A percentile compares a stretch with the other conserved stretches of the same genome.
Conservation (phyloP, 768 basidiomycete genomes). For the Tylopilus sp. region DNA sequence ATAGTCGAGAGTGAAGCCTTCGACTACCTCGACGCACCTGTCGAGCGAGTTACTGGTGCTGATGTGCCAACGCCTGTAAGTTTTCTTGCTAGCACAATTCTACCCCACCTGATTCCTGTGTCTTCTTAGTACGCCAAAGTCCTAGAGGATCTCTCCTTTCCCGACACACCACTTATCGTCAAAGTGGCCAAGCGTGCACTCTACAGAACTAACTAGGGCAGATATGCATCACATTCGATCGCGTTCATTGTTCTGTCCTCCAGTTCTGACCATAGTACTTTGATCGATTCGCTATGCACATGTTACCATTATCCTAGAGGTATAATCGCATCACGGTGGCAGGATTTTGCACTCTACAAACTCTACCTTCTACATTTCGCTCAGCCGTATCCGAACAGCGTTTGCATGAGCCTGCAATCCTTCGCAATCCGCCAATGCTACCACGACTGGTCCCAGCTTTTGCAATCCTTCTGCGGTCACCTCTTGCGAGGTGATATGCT, state of each 20-base stretch:
- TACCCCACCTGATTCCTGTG: slow-evolving; percentile 8
- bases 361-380: slow-evolving; percentile 6
- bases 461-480: slow-evolving; percentile 75
- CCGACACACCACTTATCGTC: slow-evolving; percentile 83
- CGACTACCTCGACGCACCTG: slow-evolving; percentile 97
- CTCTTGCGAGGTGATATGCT: slow-evolving; percentile 97
- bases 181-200: slow-evolving; percentile 94
- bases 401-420: slow-evolving; percentile 94
- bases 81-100: slow-evolving; percentile 16
- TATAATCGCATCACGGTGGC: background rate
- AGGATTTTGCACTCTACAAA: background rate
- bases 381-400: slow-evolving; percentile 84
- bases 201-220: slow-evolving; percentile 75
- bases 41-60: slow-evolving; percentile 96
- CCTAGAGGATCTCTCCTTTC: slow-evolving; percentile 91
- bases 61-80: slow-evolving; percentile 94
- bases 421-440: slow-evolving; percentile 90
- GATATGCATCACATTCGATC: slow-evolving; percentile 7
- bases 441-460: slow-evolving; percentile 81
- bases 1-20: slow-evolving; percentile 97
- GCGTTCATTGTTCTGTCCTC: slow-evolving; percentile 12
- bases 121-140: slow-evolving; percentile 75
- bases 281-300: slow-evolving; percentile 6
- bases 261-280: slow-evolving; percentile 14
- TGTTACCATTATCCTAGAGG: slow-evolving; percentile 15